Base-by-base conservation (phyloP, 169 alveolate species). In the Plasmodium falciparum region DNA sequence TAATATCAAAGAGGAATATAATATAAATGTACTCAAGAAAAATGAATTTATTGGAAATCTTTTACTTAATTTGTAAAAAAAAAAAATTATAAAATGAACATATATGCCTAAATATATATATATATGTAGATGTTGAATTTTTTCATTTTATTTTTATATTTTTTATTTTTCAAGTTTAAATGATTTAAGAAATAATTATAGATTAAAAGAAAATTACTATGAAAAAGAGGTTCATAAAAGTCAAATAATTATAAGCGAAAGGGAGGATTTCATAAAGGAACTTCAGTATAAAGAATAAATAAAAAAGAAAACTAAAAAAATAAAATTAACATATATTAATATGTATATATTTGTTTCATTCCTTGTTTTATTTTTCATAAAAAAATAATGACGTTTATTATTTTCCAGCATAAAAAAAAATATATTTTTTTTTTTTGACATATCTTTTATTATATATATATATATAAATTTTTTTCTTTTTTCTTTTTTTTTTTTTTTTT, bases 1-100 rank as follows among this genome's bases (percentile, higher is more conserved):
- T 50, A 80, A 52, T 43, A 80, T 80, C 52, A 80, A 67, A 58
- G 83, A 80, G 47, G 90, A 80, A 26, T 80, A 80, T 17, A 80
- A 69, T 62, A 67, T 11, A 39, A 67, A 61, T 17, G 75, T 80
- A 39, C 90, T 80, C 33, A 80, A 80, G 58, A 80, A 80, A 54
- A 80, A 80, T 54, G 90, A 80, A 59, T 80, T 80, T 49, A 67
- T 67, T 17, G 90, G 73, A 47, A 66, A 52, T 2, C 63, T 80
- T 49, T 13, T 80, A 13, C 78, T 66, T 47, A 67, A 66, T 33
- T 80, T 65, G 90, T 80, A 80, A 80, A 73, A 24, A 15, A 69
- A 33, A 65, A 29, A 12, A 26, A n/a, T 52, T 52, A 12, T 52
- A 12, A 52, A 52, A 15, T 15, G 5, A 52, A 12, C 0, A 15